Conservation (phyloP, 2,329 filamentous ascomycete genomes). For the Aureobasidium leucospermi region DNA sequence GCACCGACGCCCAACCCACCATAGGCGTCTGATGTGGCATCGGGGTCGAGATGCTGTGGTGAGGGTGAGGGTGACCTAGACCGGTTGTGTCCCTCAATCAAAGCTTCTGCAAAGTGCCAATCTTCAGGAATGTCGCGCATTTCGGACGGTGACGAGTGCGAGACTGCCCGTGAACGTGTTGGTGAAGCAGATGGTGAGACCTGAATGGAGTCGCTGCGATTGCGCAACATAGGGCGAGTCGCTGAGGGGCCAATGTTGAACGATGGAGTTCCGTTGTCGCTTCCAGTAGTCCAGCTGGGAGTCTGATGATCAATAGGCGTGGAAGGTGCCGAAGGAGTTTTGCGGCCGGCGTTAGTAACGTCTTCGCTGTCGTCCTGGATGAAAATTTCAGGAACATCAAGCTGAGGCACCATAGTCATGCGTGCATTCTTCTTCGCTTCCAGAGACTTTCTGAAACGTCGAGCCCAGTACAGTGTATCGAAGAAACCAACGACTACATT, state of each 20-base stretch:
- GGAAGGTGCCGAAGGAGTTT: conserved; percentile 21
- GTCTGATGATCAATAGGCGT: conserved; percentile 22
- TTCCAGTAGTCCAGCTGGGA: conserved; percentile 28
- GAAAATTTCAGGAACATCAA: conserved; percentile 71
- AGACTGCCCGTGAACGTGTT: conserved; percentile 15
- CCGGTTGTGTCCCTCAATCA: conserved; percentile 13
- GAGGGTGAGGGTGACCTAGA: conserved; percentile 20
- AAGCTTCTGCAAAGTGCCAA: conserved; percentile 13
- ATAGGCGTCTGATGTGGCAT: not conserved
- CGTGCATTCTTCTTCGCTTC: conserved; percentile 64
- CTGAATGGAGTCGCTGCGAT: conserved; percentile 25
- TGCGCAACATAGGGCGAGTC: not conserved
- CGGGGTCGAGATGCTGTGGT: conserved; percentile 6
- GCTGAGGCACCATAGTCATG: conserved; percentile 67
- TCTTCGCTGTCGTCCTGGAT: conserved; percentile 66
- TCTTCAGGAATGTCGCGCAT: conserved; percentile 1
- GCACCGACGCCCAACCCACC: conserved; percentile 5
- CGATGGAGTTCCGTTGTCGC: conserved; percentile 20
- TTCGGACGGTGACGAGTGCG: not conserved
- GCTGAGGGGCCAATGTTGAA: conserved; percentile 14
- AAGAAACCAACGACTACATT: conserved; percentile 92
- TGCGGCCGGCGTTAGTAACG: conserved; percentile 14
- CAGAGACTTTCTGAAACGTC: conserved; percentile 69
- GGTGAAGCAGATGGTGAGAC: conserved; percentile 20
- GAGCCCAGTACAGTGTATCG: conserved; percentile 83